These are phyloP conservation scores for Coprinopsis cinerea DNA, from an alignment of 768 basidiomycete genomes.

Conservation along the genomic window DNA sequence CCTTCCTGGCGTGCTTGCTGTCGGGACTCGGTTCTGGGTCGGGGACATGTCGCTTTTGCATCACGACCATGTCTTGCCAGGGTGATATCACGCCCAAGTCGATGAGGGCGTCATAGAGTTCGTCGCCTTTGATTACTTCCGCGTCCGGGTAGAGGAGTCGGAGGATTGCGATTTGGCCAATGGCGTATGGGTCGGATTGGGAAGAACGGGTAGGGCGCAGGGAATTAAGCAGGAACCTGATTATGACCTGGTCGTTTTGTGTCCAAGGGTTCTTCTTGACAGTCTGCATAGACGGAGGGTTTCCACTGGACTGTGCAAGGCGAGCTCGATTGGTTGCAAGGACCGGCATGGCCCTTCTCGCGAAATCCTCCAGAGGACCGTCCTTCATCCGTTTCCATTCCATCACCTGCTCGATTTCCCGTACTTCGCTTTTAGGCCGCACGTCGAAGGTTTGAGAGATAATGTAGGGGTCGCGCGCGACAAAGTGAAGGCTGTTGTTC, in stretches of 20 bases:
- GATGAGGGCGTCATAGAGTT: constrained; percentile 45
- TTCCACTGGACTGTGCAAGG: constrained; percentile 23
- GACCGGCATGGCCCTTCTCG: constrained; percentile 40
- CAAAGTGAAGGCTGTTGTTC: constrained; percentile 43
- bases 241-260: constrained; percentile 46
- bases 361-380: constrained; percentile 43
- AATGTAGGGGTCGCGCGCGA: constrained; percentile 44
- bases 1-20: constrained; percentile 19
- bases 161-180: constrained; percentile 49
- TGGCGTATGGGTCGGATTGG: constrained; percentile 60
- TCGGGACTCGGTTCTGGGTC: constrained; percentile 29
- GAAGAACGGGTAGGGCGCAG: constrained; percentile 40
- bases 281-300: constrained; percentile 22
- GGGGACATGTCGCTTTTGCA: constrained; percentile 33
- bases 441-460: constrained; percentile 50
- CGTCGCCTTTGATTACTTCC: constrained; percentile 24
- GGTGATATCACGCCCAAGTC: constrained; percentile 72
- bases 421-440: constrained; percentile 53
- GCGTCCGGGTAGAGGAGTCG: constrained; percentile 43
- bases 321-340: constrained; percentile 29
- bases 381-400: constrained; percentile 39
- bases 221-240: constrained; percentile 53
- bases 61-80: constrained; percentile 62
- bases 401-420: constrained; percentile 41
- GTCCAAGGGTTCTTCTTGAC: constrained; percentile 35